Conservation (phyloP, 2,329 filamentous ascomycete genomes). For the Colletotrichum viniferum region DNA sequence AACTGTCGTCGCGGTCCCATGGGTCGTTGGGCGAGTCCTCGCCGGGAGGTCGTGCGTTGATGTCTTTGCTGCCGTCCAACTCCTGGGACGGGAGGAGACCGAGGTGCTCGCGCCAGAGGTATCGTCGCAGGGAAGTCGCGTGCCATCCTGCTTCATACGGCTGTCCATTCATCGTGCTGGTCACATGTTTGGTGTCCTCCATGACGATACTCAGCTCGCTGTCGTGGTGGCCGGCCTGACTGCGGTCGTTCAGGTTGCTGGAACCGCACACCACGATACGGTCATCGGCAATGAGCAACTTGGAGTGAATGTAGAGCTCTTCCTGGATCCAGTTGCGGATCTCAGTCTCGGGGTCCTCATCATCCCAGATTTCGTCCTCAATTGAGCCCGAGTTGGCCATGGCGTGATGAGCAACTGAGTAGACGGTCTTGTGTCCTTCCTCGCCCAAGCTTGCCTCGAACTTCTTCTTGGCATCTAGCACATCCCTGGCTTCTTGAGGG, state of each 20-base stretch:
- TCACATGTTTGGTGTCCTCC: constrained; percentile 76
- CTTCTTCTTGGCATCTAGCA: constrained; percentile 50
- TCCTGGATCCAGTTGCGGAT: constrained; percentile 92
- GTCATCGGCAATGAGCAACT: constrained; percentile 89
- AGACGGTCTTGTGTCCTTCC: constrained; percentile 39
- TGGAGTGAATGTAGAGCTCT: constrained; percentile 93
- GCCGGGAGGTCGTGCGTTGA: constrained; percentile 75
- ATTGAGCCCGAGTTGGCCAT: constrained; percentile 70
- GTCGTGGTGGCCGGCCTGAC: constrained; percentile 87
- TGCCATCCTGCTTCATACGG: constrained; percentile 81
- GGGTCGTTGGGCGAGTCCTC: constrained; percentile 70
- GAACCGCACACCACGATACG: constrained; percentile 83
- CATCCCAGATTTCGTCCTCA: constrained; percentile 78
- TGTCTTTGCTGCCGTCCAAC: constrained; percentile 68
- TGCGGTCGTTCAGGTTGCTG: constrained; percentile 90
- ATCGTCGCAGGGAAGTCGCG: constrained; percentile 78
- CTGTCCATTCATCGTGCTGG: constrained; percentile 78
- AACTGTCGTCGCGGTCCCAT: constrained; percentile 62
- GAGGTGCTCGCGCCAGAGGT: constrained; percentile 89
- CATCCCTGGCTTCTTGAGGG: constrained; percentile 38
- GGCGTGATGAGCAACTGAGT: constrained; percentile 74
- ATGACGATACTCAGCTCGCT: constrained; percentile 90
- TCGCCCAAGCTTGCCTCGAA: constrained; percentile 55
- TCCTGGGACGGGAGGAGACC: constrained; percentile 79
- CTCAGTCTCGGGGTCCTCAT: constrained; percentile 72